Evolutionary conservation across 2,329 filamentous ascomycete genomes (phyloP).

Genomic region (Colletotrichum cordylinicola): DNA sequence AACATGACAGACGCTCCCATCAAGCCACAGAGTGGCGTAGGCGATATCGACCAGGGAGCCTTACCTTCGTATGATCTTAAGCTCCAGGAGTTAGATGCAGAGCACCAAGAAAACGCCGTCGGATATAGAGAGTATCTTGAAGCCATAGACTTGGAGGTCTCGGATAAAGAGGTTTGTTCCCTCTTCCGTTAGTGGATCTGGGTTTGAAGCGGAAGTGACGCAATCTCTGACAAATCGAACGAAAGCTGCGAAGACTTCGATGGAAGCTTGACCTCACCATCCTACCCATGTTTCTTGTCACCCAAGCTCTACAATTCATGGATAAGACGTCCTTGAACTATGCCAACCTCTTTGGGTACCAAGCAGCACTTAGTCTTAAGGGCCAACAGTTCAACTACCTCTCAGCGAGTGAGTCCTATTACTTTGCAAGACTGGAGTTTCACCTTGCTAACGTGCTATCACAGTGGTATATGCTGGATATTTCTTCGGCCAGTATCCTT

Average conservation of each 20-base stretch:
- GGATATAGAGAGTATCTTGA: neutral
- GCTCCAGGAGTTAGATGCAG: neutral
- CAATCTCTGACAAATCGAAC: neutral
- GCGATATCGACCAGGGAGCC: neutral
- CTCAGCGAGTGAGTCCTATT: conserved; percentile 30
- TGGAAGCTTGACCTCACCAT: conserved; percentile 36
- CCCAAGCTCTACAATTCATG: conserved; percentile 36
- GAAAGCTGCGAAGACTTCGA: conserved; percentile 16
- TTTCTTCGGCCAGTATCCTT: conserved; percentile 47
- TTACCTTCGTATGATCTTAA: neutral
- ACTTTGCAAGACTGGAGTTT: fast-evolving
- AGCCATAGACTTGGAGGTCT: neutral
- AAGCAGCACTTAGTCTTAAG: conserved; percentile 35
- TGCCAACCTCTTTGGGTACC: conserved; percentile 39
- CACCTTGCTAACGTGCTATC: neutral
- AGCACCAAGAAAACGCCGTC: neutral
- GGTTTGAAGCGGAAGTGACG: neutral
- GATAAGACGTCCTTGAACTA: conserved; percentile 37
- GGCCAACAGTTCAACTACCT: conserved; percentile 40
- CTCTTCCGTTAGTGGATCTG: fast-evolving
- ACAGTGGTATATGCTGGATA: conserved; percentile 43
- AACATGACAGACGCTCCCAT: neutral
- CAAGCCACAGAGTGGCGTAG: neutral
- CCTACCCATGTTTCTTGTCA: conserved; percentile 34
- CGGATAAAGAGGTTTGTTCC: neutral